Base-by-base conservation (phyloP, 75 land plant species). In the Pinus taeda region DNA sequence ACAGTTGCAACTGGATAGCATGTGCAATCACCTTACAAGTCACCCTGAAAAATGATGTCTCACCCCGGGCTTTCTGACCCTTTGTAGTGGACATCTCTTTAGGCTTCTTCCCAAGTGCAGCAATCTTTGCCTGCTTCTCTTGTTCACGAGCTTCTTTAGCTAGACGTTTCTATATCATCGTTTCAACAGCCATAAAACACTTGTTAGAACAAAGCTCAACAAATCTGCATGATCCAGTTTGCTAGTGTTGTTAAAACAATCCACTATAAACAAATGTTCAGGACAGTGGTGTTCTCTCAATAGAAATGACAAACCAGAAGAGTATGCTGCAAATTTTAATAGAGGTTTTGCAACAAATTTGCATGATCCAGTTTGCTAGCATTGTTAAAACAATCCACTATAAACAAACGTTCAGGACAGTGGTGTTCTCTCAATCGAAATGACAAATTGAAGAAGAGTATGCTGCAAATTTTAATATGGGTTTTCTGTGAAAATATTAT, bases 61-160 rank as follows among this genome's bases (percentile, higher is more conserved):
- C 99, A 56, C 96, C 96, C 59, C 98, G 89, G n/a, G 89, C 92
- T 84, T 91, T 95, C 2, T 73, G 62, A 30, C 73, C 81, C 83
- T 95, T 97, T 12, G 75, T 18, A 81, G 86, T 66, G 58, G 71
- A 29, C 57, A 85, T 26, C 60, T 92, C 95, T 78, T 93, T 95
- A 20, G 84, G 66, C 78, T 95, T 97, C 79, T 95, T 97, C 42
- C 98, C 98, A 64, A 90, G 85, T 30, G 98, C 88, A 72, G 83
- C 85, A 80, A 85, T 92, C 83, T 93, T 97, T 29, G 92, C 93
- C 80, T 93, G 90, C 59, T 79, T 84, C 83, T 95, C 98, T 79
- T 91, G 99, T 17, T 85, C 78, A n/a, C 86, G 89, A 17, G 94
- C 98, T 85, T 95, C 99, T 81, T 93, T 97, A 15, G 91, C 96